Conservation (phyloP, 306 rosid species). For the Mimosa pudica region DNA sequence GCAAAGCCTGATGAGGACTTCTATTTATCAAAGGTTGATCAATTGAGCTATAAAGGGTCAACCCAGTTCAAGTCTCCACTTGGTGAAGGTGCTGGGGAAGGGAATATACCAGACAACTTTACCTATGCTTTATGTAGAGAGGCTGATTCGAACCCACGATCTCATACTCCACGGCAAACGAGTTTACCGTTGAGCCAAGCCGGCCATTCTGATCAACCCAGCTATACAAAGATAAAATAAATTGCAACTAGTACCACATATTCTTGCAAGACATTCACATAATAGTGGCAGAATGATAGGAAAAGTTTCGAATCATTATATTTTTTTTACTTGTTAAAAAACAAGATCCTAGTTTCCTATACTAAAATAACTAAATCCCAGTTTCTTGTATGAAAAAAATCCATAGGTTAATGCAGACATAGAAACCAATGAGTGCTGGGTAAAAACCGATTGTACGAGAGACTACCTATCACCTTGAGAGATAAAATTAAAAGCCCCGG, state of each 20-base stretch:
- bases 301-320: constrained; percentile 11
- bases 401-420: no score
- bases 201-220: neutral
- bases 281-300: neutral
- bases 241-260: neutral
- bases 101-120: no score
- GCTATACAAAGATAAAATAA: neutral
- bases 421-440: constrained; percentile 24
- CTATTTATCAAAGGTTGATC: neutral
- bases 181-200: no score
- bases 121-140: no score
- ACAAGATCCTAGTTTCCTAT: constrained; percentile 10
- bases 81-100: no score
- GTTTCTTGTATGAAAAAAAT: neutral
- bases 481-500: constrained; percentile 1
- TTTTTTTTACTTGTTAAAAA: neutral
- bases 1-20: constrained; percentile 4
- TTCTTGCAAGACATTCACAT: constrained; percentile 18
- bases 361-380: no score
- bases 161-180: no score
- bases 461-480: constrained; percentile 13
- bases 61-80: no score
- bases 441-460: constrained; percentile 17
- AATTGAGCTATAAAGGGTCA: neutral
- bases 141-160: no score